phyloP scores from a whole-genome alignment of 768 basidiomycete genomes.

The Hericium rajendrae region DNA sequence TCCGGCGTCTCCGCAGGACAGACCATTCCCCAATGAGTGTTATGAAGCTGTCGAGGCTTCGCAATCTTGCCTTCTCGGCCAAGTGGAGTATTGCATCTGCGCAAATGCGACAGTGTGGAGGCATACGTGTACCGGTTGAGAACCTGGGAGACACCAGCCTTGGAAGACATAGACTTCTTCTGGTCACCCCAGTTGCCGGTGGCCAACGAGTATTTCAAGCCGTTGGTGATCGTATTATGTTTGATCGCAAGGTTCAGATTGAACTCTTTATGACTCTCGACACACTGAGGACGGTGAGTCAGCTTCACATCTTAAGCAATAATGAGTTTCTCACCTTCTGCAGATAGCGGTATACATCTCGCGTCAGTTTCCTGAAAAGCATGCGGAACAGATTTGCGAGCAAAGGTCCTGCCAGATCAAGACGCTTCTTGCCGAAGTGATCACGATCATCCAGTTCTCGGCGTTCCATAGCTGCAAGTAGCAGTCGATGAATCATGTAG shows the following conservation, averaged over 20 bases:
- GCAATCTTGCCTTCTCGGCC: slow-evolving; percentile 99
- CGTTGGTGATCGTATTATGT: slow-evolving; percentile 95
- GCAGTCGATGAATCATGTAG: slow-evolving; percentile 96
- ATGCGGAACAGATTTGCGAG: slow-evolving; percentile 97
- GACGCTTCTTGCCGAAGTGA: slow-evolving; percentile 96
- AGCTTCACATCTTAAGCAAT: not conserved
- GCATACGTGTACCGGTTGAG: slow-evolving; percentile 98
- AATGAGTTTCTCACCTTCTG: slow-evolving; percentile 63
- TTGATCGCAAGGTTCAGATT: slow-evolving; percentile 87
- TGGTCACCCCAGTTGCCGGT: slow-evolving; percentile 99
- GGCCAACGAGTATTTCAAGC: slow-evolving; percentile 93
- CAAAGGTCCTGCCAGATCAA: slow-evolving; percentile 92
- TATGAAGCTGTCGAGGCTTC: slow-evolving; percentile 97
- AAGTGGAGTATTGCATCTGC: slow-evolving; percentile 95
- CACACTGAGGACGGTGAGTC: slow-evolving; percentile 51
- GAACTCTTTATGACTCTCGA: slow-evolving; percentile 94
- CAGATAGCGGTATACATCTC: slow-evolving; percentile 92
- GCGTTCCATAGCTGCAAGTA: slow-evolving; percentile 88
- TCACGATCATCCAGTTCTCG: slow-evolving; percentile 98
- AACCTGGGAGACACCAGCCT: slow-evolving; percentile 98
- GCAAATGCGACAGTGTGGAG: slow-evolving; percentile 94
- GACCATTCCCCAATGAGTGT: slow-evolving; percentile 99
- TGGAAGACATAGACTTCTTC: slow-evolving; percentile 96
- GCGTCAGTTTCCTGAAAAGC: slow-evolving; percentile 93
- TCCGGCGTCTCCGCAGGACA: slow-evolving; percentile 99